phyloP scores from a whole-genome alignment of 2,329 filamentous ascomycete genomes.

The Penicillium sp. region DNA sequence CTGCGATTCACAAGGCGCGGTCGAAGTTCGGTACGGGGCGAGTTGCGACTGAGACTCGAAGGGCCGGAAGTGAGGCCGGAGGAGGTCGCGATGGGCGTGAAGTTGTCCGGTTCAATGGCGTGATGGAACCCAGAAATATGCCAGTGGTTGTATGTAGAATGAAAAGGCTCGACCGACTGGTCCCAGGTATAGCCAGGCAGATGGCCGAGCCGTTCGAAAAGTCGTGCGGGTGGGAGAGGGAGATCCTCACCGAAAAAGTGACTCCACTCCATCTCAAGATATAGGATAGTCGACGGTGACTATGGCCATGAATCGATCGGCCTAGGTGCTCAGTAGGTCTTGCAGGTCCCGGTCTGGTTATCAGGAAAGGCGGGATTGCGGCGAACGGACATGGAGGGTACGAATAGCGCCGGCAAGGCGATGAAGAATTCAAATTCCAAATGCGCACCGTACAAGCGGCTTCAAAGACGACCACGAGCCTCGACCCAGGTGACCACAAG shows the following conservation, averaged over 20 bases:
- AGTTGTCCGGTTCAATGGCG: slow-evolving; percentile 48
- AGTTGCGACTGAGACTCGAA: slow-evolving; percentile 42
- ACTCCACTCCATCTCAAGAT: slow-evolving; percentile 32
- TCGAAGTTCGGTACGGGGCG: slow-evolving; percentile 41
- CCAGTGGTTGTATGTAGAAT: slow-evolving; percentile 83
- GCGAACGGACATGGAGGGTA: slow-evolving; percentile 4
- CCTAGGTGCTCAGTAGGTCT: background rate
- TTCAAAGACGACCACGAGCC: background rate
- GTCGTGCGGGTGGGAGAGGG: slow-evolving; percentile 57
- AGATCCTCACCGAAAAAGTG: slow-evolving; percentile 45
- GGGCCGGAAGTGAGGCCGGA: slow-evolving; percentile 32
- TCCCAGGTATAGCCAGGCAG: slow-evolving; percentile 74
- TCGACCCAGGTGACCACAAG: background rate
- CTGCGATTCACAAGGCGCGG: slow-evolving; percentile 43
- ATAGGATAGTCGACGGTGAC: background rate
- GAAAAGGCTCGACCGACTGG: slow-evolving; percentile 50
- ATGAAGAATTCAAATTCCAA: background rate
- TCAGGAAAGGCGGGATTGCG: background rate
- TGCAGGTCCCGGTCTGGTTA: background rate
- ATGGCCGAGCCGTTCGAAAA: slow-evolving; percentile 69
- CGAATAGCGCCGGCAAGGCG: slow-evolving; percentile 10
- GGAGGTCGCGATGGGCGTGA: slow-evolving; percentile 45
- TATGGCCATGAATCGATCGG: slow-evolving; percentile 21
- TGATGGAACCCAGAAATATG: slow-evolving; percentile 61
- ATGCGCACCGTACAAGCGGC: background rate